Evolutionary conservation across 1,284 basidiomycete genomes (phyloP), one percentile per base, ranked within the genome.

Genomic region (Leccinum fallax): DNA sequence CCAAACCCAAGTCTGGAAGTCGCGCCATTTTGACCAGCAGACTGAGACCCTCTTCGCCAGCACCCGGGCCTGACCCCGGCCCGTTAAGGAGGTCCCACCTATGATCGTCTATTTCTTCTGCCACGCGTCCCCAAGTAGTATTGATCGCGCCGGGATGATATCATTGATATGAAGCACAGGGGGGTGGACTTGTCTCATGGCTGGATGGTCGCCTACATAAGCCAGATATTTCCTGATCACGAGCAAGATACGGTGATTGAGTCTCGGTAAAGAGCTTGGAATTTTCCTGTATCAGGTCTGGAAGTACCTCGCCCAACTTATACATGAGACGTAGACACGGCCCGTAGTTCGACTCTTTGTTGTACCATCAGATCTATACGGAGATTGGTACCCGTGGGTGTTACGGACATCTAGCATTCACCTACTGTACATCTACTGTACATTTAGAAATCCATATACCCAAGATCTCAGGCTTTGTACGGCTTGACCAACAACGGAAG

Each of bases 1-100:
- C 86, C 16, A 92, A 78, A 1, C 89, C 90, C 63, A 92, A 75
- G 75, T n/a, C 90, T 61, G 85, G 80, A 56, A 90, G 76, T 53
- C 90, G 79, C 32, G 89, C 89, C 89, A 92, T 91, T 70, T 84
- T 86, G 52, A 92, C 81, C 9, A 91, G 73, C 80, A 90, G 81
- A n/a, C 85, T 79, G 24, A 92, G 77, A 5, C 81, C 81, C 51
- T 79, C 74, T 60, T 85, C 83, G 4, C 81, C 74, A 30, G 74
- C 72, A 21, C 26, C 26, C 26, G 1, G 26, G 26, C 71, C 74
- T 26, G 74, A 73, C 1, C 75, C 76, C 1, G 80, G 71, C 3
- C 68, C 73, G 60, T 89, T 87, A 16, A 92, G 78, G 28, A 85
- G 70, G 19, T 79, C 80, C 87, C 89, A 90, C 0, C 86, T 82